phyloP scores from a whole-genome alignment of 2,329 filamentous ascomycete genomes.

The Dactylonectria macrodidyma region DNA sequence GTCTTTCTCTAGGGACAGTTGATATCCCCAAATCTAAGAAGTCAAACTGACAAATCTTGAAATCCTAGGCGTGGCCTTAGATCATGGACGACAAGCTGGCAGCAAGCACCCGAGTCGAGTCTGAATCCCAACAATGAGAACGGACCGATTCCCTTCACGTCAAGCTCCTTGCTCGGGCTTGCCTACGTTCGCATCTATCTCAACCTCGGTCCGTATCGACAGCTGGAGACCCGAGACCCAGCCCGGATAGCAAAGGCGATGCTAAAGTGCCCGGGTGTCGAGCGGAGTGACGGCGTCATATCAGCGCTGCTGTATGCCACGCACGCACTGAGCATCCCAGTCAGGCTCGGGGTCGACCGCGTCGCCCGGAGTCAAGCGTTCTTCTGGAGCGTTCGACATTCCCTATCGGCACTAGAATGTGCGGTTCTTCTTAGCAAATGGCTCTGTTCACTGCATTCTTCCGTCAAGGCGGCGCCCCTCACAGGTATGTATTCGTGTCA shows the following conservation, averaged over 20 bases:
- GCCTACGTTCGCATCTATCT: conserved; percentile 64
- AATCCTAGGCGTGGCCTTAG: conserved; percentile 50
- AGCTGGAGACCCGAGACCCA: conserved; percentile 61
- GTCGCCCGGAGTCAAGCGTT: conserved; percentile 69
- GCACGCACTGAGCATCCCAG: conserved; percentile 69
- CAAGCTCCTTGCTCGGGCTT: conserved; percentile 61
- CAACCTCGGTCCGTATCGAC: conserved; percentile 59
- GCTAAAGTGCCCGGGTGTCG: conserved; percentile 55
- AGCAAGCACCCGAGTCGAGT: conserved; percentile 56
- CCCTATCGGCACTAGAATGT: conserved; percentile 68
- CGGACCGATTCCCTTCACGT: conserved; percentile 60
- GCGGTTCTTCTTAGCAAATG: conserved; percentile 68
- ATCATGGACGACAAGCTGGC: conserved; percentile 57
- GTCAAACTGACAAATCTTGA: neutral
- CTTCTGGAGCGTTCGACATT: conserved; percentile 71
- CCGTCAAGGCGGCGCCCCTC: conserved; percentile 39
- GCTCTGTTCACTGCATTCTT: conserved; percentile 52
- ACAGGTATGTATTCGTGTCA: conserved; percentile 44
- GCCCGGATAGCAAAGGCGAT: conserved; percentile 57
- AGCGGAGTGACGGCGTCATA: conserved; percentile 63
- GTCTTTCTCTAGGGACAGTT: neutral
- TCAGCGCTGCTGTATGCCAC: conserved; percentile 67
- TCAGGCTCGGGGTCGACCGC: conserved; percentile 67
- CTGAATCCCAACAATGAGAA: conserved; percentile 59
- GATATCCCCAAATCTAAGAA: neutral